Conservation (phyloP, 2,329 filamentous ascomycete genomes). For the Ophiosphaerella herpotricha region DNA sequence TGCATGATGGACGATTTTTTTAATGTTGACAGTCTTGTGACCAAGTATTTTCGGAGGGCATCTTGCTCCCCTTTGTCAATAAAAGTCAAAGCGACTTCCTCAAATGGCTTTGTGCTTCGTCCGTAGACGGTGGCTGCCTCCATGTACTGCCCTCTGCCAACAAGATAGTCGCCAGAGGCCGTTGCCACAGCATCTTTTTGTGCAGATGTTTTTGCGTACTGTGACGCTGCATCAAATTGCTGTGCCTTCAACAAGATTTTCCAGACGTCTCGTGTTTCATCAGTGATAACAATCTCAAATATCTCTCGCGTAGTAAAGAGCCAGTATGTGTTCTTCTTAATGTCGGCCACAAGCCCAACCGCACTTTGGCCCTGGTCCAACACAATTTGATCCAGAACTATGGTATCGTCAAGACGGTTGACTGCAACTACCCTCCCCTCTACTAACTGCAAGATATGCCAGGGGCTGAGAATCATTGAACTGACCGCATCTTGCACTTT, state of each 20-base stretch:
- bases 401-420: slow-evolving; percentile 82
- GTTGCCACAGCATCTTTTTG: slow-evolving; percentile 93
- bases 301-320: slow-evolving; percentile 90
- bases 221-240: slow-evolving; percentile 85
- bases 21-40: slow-evolving; percentile 79
- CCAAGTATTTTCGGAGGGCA: slow-evolving; percentile 84
- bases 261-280: slow-evolving; percentile 94
- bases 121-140: slow-evolving; percentile 92
- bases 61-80: slow-evolving; percentile 91
- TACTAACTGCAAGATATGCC: slow-evolving; percentile 85
- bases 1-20: slow-evolving; percentile 91
- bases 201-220: slow-evolving; percentile 76
- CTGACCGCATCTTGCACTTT: slow-evolving; percentile 73
- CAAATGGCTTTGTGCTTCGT: slow-evolving; percentile 94
- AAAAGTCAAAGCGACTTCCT: slow-evolving; percentile 89
- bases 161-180: slow-evolving; percentile 86
- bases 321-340: slow-evolving; percentile 97
- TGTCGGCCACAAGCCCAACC: slow-evolving; percentile 84
- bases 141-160: slow-evolving; percentile 76
- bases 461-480: slow-evolving; percentile 85
- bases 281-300: slow-evolving; percentile 87
- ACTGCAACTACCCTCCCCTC: slow-evolving; percentile 82
- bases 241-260: slow-evolving; percentile 86
- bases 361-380: slow-evolving; percentile 78
- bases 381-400: slow-evolving; percentile 87